Evolutionary conservation across 1,284 basidiomycete species (phyloP), one percentile per base, ranked within the genome.

Genomic region (Tausonia pullulans): DNA sequence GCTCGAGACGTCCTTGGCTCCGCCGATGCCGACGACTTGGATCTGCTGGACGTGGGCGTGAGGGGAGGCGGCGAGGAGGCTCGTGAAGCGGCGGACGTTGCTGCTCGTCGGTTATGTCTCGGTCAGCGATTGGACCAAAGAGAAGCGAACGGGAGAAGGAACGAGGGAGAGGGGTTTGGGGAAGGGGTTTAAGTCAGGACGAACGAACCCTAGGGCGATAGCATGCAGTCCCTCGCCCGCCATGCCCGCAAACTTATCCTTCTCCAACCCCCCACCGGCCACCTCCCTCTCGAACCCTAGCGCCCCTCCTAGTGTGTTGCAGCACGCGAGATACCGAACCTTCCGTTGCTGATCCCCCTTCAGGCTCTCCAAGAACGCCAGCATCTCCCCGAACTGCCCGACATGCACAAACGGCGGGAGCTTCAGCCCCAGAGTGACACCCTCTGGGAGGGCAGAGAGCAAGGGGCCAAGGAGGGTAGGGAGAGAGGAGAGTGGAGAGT

Each of bases 191-290:
- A n/a, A 11, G 44, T 16, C 5, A 61, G 49, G n/a, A 69, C 80
- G 79, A 86, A 69, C 80, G 79, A 86, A 90, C 64, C 88, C 88
- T 48, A 90, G 77, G 10, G 87, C 80, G 27, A 90, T 73, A 0
- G 86, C 74, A 72, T 90, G 88, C 55, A 91, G 74, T n/a, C 82
- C 75, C 54, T 87, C 85, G 4, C 88, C 88, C 7, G 83, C 88
- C 39, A 90, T 75, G 2, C 87, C 88, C 6, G 87, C 88, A 5
- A 84, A 73, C 0, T 76, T 79, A 0, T 83, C 81, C 1, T 84
- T 16, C 13, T 64, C 84, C 10, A 88, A 74, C 3, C 84, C 85
- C 84, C 11, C 50, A 60, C 57, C 62, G 60, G 41, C 0, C 40
- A 11, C 50, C 59, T 58, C 82, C 14, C 83, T 81, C 1, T 78